Conservation (phyloP, 108 stramenopile genomes). For the Conticribra guillardii region DNA sequence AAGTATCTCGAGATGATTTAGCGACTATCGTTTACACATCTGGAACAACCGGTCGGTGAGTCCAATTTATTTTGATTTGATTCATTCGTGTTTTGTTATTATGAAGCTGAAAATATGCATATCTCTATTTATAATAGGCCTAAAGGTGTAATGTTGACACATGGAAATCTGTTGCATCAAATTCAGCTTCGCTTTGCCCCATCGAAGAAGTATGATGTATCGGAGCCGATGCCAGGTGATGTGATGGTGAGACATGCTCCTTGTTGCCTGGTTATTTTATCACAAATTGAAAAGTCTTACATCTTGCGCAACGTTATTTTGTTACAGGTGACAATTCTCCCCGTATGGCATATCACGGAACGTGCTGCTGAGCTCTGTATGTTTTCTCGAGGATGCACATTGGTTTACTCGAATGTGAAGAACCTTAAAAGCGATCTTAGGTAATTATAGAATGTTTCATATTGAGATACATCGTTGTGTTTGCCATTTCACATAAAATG, state of each 20-base stretch:
- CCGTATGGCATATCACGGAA: constrained; percentile 48
- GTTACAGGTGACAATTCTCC: constrained; percentile 19
- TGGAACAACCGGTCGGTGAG: constrained; percentile 66
- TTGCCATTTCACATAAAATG: too few species aligned
- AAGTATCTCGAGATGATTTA: constrained; percentile 48
- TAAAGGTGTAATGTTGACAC: constrained; percentile 72
- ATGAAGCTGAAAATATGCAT: background rate
- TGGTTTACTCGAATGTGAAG: constrained; percentile 56
- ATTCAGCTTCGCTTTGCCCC: constrained; percentile 28
- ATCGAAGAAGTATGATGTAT: constrained; percentile 19
- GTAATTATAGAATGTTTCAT: background rate
- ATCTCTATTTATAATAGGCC: constrained; percentile 24
- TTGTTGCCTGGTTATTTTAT: background rate
- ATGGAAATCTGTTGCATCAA: constrained; percentile 61
- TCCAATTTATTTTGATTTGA: too few species aligned
- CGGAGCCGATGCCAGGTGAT: constrained; percentile 41
- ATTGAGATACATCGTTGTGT: too few species aligned
- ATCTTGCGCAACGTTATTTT: background rate
- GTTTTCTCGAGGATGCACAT: constrained; percentile 23
- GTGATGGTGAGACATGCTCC: constrained; percentile 5
- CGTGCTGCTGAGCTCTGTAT: constrained; percentile 40
- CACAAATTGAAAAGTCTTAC: too few species aligned
- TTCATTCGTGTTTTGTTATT: too few species aligned
- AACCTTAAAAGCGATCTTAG: constrained; percentile 60
- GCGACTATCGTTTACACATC: constrained; percentile 73